Evolutionary conservation across 2,329 filamentous ascomycete genomes (phyloP), one percentile per base, ranked within the genome.

Genomic region (Diplodia intermedia): DNA sequence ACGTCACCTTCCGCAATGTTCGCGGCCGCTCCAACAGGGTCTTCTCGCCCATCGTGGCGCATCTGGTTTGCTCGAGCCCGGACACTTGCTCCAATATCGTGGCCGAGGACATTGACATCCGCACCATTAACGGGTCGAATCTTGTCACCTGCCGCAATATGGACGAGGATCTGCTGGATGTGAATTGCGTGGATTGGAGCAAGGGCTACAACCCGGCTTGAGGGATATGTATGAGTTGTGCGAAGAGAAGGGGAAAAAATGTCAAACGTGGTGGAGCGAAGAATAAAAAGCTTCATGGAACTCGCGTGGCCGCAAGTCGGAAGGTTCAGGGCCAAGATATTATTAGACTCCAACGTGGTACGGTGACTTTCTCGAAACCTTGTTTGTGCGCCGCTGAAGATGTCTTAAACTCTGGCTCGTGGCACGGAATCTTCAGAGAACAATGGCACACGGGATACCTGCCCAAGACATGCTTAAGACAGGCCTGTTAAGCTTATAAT

Each of bases 1-100:
- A 88, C 69, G 78, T 89, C 55, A 78, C 80, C 3, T 85, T 89
- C 73, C 84, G 80, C 69, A 85, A 88, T 70, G 84, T 90, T 72
- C 76, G 77, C 20, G 87, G 87, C 0, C 85, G 80, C 1, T 88
- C 86, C 0, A 82, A 78, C 70, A 76, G 72, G 43, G 81, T 80
- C 69, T 79, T 79, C 68, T 73, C 78, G 29, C 80, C 80, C 7
- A 73, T 81, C 4, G 76, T 79, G 5, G 81, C 80, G 2, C 81
- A 81, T 65, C 69, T 83, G 33, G 78, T 82, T 4, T 83, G 81
- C 75, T 80, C 77, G 9, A 81, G 78, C 67, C 75, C 76, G 1
- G 78, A 76, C 23, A 86, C 86, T 31, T 82, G 85, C 77, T 72
- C 68, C 20, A 81, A 86, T 68, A 89, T 89, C 71, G 78, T 80